Base-by-base conservation (phyloP, 2,329 filamentous ascomycete genomes). In the Microdochium bolleyi region DNA sequence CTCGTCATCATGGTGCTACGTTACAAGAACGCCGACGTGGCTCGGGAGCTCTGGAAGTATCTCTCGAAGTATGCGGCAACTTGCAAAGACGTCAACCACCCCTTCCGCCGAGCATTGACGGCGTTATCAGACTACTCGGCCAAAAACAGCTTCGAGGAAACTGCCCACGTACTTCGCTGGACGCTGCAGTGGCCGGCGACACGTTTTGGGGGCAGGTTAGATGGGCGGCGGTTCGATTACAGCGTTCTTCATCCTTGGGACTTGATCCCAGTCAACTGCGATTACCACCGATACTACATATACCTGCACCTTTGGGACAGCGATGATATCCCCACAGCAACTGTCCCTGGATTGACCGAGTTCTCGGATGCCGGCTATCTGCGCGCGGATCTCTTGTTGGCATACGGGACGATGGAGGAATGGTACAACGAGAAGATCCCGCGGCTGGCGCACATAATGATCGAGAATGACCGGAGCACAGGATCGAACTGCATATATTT, bases 241-340 rank as follows among this genome's bases (percentile, higher is more conserved):
- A 63, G 58, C 13, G 56, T 62, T 51, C 56, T 64, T 13, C 54
- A 56, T n/a, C 62, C 62, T 14, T 64, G 62, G 62, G 62, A 64
- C 49, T 54, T 64, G 19, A 51, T 61, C 2, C 59, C 61, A 10
- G 53, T 63, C 25, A 54, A 58, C 27, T 51, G 54, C 10, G 60
- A 60, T 2, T 63, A 63, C 32, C 62, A 64, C 41, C 56, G 62
- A 10, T 64, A 63, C 34, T 64, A 64, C 49, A 52, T 64, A n/a
- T 62, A 56, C 24, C 55, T 61, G n/a, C 55, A 55, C 14, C 24
- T 49, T n/a, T 64, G 62, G 62, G 54, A 58, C 24, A 56, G 56
- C 16, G 60, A 63, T 16, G 49, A 48, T 8, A 64, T 64, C 53
- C 56, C 61, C 3, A 57, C 54, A 3, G 62, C 58, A 16, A 60